These are phyloP conservation scores for Yarrowia porcina DNA, from an alignment of 805 yeast species.

Conservation along the genomic window DNA sequence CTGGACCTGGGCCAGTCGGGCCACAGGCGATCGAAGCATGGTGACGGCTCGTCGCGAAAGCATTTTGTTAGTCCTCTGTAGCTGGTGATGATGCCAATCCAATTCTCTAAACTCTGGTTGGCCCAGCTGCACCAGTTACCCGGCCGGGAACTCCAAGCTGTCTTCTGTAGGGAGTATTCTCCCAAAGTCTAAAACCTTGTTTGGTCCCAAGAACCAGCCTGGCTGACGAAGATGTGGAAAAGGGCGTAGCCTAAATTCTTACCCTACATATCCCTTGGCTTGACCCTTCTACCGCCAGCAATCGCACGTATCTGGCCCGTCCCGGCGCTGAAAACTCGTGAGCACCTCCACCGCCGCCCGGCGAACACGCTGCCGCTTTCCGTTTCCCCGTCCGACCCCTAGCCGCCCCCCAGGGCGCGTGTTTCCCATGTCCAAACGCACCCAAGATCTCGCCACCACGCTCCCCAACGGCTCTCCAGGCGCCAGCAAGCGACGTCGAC, in stretches of 20 bases:
- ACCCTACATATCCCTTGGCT: constrained; percentile 21
- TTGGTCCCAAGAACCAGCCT: not conserved
- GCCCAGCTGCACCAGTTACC: constrained; percentile 23
- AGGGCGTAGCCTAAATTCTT: constrained; percentile 22
- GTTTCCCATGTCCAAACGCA: constrained; percentile 20
- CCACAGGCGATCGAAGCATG: constrained; percentile 25
- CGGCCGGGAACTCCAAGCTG: not conserved
- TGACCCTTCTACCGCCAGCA: constrained; percentile 4
- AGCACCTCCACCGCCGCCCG: not conserved
- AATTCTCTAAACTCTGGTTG: constrained; percentile 27
- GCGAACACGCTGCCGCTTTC: constrained; percentile 10
- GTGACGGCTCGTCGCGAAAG: constrained; percentile 26
- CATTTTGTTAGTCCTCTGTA: constrained; percentile 23
- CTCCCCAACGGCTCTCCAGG: not conserved
- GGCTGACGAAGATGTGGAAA: constrained; percentile 16
- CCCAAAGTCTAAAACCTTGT: not conserved
- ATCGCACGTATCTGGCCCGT: constrained; percentile 15
- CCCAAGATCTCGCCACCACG: constrained; percentile 22
- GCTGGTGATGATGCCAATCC: constrained; percentile 24
- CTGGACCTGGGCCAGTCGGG: constrained; percentile 25
- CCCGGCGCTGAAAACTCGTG: constrained; percentile 17
- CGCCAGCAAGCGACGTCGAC: constrained; percentile 3
- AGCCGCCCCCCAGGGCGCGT: constrained; percentile 25
- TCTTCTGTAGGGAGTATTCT: not conserved
- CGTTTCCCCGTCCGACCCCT: not conserved